Evolutionary conservation across 148 eudicot species (phyloP).

Genomic region (Polygonum aviculare): DNA sequence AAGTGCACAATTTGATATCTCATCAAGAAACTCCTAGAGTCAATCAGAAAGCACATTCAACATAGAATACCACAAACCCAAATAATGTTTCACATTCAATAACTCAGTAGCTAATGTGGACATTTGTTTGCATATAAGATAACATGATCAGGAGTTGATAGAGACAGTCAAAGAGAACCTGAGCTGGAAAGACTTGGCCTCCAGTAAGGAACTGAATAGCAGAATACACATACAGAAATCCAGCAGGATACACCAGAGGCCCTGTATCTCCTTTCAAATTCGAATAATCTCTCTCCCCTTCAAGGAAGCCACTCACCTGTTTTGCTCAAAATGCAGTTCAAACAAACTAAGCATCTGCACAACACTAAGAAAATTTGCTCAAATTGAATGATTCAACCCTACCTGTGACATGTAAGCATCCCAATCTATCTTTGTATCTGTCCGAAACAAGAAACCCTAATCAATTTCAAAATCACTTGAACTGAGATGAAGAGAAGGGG

Average conservation of each 20-base stretch:
- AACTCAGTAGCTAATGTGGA: neutral
- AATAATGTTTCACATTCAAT: neutral
- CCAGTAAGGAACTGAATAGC: constrained; percentile 75
- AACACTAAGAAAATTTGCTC: neutral
- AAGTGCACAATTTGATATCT: neutral
- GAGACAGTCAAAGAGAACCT: constrained; percentile 30
- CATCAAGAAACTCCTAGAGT: neutral
- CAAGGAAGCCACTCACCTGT: constrained; percentile 74
- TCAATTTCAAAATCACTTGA: neutral
- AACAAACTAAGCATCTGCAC: neutral
- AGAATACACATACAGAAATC: constrained; percentile 85
- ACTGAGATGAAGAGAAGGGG: neutral
- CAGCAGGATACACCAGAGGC: constrained; percentile 97
- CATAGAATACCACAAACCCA: neutral
- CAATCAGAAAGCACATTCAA: neutral
- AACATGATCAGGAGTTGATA: neutral
- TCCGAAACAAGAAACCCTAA: constrained; percentile 17
- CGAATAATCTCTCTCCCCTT: constrained; percentile 80
- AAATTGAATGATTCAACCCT: neutral
- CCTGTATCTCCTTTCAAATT: constrained; percentile 94
- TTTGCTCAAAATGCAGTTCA: constrained; percentile 6
- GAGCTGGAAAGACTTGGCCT: constrained; percentile 71
- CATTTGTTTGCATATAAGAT: neutral
- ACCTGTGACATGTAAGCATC: constrained; percentile 98
- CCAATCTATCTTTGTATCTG: constrained; percentile 97